Base-by-base conservation (phyloP, 306 rosid species). In the Quercus engelmannii region DNA sequence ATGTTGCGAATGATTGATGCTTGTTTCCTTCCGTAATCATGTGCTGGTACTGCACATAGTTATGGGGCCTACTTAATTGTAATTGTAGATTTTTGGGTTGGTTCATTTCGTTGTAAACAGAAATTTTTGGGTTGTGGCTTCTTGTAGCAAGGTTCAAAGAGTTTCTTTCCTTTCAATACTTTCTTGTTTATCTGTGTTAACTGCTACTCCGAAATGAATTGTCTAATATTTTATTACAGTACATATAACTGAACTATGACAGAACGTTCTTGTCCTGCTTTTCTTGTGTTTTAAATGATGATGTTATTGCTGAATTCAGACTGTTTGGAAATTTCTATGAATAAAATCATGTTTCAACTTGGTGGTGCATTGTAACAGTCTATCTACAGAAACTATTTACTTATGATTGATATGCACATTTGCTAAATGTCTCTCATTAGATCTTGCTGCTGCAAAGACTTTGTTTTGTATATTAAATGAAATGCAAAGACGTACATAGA, bases 391-490 rank as follows among this genome's bases (percentile, higher is more conserved):
- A 55, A 33, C 70, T 78, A 62, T 84, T 67, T 33, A 77, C 70
- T 13, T 17, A 55, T 4, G 13, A 49, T 46, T 49, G 31, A 46
- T 35, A n/a, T 26, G 51, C 26, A 51, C 14, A 15, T 59, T 68
- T 72, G 69, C 85, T 30, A 70, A 82, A 80, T 57, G 31, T 82
- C 74, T 80, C 70, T 17, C 64, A 20, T 75, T 15, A 49, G 54
- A 31, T 81, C 58, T 75, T 81, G 79, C 81, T 85, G 80, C 74
- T 49, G 88, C 89, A 92, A 86, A 83, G 95, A 95, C 83, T 92
- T 87, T 88, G 88, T 87, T 81, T 79, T 95, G 93, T 74, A 90
- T 87, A 23, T 23, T 23, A 23, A 23, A 23, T 23, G 25, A 23
- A 23, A 23, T 23, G 25, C 25, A 23, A 23, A 23, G 25, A 23